A percentile compares a stretch with the other conserved stretches of the same genome.
These are phyloP conservation scores for Trametes pubescens DNA, from an alignment of 1,284 basidiomycete genomes.

Conservation along the genomic window DNA sequence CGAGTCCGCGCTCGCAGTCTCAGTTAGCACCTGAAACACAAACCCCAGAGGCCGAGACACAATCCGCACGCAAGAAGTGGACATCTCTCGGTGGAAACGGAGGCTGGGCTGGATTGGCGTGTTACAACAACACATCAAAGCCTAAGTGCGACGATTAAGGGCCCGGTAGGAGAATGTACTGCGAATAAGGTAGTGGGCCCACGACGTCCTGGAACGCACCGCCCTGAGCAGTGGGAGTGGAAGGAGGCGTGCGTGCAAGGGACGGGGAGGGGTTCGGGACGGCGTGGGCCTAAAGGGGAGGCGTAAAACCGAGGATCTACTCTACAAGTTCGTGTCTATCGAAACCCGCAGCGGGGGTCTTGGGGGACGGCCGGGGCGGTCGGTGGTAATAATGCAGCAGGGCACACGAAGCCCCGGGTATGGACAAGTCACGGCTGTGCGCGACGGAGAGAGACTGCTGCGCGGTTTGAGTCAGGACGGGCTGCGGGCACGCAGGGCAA, in stretches of 20 bases:
- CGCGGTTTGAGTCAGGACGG: background rate
- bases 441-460: slow-evolving; percentile 11
- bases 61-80: background rate
- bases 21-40: background rate
- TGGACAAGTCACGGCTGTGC: slow-evolving; percentile 21
- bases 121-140: slow-evolving; percentile 25
- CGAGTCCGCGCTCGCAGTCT: background rate
- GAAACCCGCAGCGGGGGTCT: slow-evolving; percentile 12
- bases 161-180: slow-evolving; percentile 6
- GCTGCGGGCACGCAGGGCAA: background rate
- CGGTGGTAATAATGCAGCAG: slow-evolving; percentile 28
- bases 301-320: slow-evolving; percentile 27
- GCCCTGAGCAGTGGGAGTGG: background rate
- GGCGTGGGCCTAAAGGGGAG: slow-evolving; percentile 1
- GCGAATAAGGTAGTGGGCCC: slow-evolving; percentile 9
- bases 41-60: too few species aligned
- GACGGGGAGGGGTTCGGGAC: background rate
- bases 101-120: slow-evolving; percentile 20
- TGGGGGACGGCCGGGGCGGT: slow-evolving; percentile 10
- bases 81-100: background rate
- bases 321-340: slow-evolving; percentile 30
- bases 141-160: slow-evolving; percentile 16
- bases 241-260: too few species aligned
- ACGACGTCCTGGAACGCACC: background rate
- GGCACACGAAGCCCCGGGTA: slow-evolving; percentile 29